These are phyloP conservation scores for Quambalaria eucalypti DNA, from an alignment of 1,284 basidiomycete species.

Conservation along the genomic window DNA sequence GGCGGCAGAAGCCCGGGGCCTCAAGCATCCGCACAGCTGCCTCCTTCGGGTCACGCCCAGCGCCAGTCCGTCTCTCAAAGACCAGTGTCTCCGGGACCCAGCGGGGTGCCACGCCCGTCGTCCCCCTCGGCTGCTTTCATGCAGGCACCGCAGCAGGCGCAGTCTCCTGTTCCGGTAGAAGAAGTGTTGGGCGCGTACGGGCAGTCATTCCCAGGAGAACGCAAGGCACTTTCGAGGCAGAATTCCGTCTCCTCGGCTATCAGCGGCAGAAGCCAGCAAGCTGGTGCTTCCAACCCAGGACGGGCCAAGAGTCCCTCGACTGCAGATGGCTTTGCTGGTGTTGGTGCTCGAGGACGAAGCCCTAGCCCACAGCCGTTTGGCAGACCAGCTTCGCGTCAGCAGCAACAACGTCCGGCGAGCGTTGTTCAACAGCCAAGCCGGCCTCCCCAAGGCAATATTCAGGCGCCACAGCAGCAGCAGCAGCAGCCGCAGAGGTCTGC, in stretches of 20 bases:
- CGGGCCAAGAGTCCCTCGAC: conserved; percentile 11
- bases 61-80: not conserved
- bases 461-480: conserved; percentile 30
- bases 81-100: not conserved
- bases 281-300: not conserved
- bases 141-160: conserved; percentile 56
- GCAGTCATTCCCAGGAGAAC: conserved; percentile 78
- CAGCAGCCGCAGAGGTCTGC: conserved; percentile 35
- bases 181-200: conserved; percentile 69
- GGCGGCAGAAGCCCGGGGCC: conserved; percentile 26
- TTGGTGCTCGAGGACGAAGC: conserved; percentile 35
- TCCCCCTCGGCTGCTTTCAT: conserved; percentile 70
- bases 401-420: conserved; percentile 16
- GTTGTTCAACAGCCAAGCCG: conserved; percentile 11
- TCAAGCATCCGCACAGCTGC: not conserved
- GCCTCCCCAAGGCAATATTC: conserved; percentile 19
- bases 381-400: conserved; percentile 11
- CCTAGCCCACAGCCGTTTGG: conserved; percentile 36
- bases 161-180: conserved; percentile 57
- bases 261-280: conserved; percentile 1
- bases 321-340: conserved; percentile 33
- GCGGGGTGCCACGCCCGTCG: conserved; percentile 53
- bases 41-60: not conserved
- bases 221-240: conserved; percentile 44
- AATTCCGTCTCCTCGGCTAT: conserved; percentile 26